These are phyloP conservation scores for Amauroascus verrucosus DNA, from an alignment of 2,329 filamentous ascomycete genomes.

Conservation along the genomic window DNA sequence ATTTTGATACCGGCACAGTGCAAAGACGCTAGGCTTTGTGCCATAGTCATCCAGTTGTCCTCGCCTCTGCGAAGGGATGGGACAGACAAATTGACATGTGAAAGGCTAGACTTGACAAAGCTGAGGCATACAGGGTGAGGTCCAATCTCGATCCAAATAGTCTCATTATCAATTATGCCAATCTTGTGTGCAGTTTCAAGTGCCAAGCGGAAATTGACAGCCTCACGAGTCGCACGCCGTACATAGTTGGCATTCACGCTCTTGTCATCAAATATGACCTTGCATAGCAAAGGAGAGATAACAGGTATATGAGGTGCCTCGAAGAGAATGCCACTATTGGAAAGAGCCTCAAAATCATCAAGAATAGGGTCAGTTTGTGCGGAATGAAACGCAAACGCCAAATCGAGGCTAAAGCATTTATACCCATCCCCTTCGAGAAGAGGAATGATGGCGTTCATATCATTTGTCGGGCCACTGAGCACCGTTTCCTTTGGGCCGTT, in stretches of 20 bases:
- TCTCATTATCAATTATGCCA: conserved; percentile 54
- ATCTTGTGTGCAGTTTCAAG: conserved; percentile 49
- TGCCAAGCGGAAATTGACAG: conserved; percentile 58
- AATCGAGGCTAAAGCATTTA: conserved; percentile 52
- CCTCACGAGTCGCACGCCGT: conserved; percentile 53
- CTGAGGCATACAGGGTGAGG: conserved; percentile 59
- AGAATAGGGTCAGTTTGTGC: conserved; percentile 55
- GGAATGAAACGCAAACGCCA: conserved; percentile 59
- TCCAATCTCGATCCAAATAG: conserved; percentile 63
- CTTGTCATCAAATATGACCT: conserved; percentile 48
- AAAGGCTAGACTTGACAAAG: conserved; percentile 57
- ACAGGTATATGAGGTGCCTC: conserved; percentile 50
- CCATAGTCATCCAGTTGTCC: conserved; percentile 54
- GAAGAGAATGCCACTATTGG: conserved; percentile 44
- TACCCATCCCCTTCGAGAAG: conserved; percentile 44
- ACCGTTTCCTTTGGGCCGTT: conserved; percentile 69
- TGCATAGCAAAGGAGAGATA: conserved; percentile 57
- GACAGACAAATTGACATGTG: conserved; percentile 44
- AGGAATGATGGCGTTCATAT: conserved; percentile 47
- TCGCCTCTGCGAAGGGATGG: conserved; percentile 55
- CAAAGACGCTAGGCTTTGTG: conserved; percentile 48
- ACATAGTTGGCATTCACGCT: conserved; percentile 54
- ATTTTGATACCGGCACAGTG: conserved; percentile 53
- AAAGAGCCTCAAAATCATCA: conserved; percentile 48
- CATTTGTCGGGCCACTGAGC: conserved; percentile 51